Evolutionary conservation across 164 flowering plant species (phyloP).

Genomic region (Vitis rupestris): DNA sequence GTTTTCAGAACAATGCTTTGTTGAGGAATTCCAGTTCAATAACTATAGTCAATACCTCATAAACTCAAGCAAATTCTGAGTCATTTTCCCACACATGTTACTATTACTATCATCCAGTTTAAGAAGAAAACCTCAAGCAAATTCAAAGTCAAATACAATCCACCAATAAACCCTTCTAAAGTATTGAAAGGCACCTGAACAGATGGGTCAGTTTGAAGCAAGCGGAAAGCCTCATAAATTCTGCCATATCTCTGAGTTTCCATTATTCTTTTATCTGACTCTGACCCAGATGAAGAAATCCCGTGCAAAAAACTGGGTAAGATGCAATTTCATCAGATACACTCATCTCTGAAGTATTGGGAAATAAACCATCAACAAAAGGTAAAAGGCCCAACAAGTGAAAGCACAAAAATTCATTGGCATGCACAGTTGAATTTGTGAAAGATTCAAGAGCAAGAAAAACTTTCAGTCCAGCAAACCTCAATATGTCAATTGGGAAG

Average conservation of each 20-base stretch:
- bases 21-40: no score
- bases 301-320: constrained; percentile 19
- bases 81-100: no score
- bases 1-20: no score
- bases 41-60: no score
- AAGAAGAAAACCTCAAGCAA: no score
- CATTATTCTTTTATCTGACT: constrained; percentile 11
- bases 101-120: no score
- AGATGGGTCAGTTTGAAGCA: constrained; percentile 25
- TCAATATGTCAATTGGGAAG: no score
- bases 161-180: no score
- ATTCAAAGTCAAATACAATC: no score
- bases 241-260: constrained; percentile 15
- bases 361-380: not conserved
- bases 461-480: not conserved
- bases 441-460: no score
- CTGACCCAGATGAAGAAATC: constrained; percentile 14
- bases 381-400: no score
- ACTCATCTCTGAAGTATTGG: not conserved
- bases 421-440: not conserved
- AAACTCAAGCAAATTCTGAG: no score
- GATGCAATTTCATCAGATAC: constrained; percentile 1
- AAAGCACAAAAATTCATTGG: not conserved
- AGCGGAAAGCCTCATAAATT: constrained; percentile 20
- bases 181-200: constrained; percentile 26